A percentile compares a stretch with the other conserved stretches of the same genome.
These are phyloP conservation scores for Agaricus blazei DNA, from an alignment of 768 basidiomycete species.

Conservation along the genomic window DNA sequence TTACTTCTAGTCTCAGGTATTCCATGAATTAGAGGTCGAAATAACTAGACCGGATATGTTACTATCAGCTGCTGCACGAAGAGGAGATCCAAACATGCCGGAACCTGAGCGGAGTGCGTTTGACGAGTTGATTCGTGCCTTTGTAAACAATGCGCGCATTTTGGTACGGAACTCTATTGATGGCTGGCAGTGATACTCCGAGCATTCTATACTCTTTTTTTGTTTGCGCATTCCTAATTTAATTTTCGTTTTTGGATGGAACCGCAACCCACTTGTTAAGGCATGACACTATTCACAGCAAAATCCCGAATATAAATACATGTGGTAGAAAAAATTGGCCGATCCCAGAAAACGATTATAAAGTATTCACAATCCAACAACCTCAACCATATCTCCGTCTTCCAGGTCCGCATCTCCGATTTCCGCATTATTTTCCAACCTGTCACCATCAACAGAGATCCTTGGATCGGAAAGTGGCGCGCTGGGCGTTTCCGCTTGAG, in stretches of 20 bases:
- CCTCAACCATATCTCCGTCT: slow-evolving; percentile 77
- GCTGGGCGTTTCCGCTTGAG: slow-evolving; percentile 9
- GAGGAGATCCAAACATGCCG: slow-evolving; percentile 51
- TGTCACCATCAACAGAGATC: slow-evolving; percentile 68
- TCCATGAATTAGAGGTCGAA: slow-evolving; percentile 92
- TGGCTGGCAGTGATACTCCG: slow-evolving; percentile 16
- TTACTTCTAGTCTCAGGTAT: slow-evolving; percentile 42
- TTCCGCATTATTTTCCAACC: slow-evolving; percentile 48
- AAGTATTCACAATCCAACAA: slow-evolving; percentile 46
- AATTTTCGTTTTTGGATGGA: background rate
- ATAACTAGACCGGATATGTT: slow-evolving; percentile 68
- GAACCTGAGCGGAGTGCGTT: slow-evolving; percentile 72
- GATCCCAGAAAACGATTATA: background rate
- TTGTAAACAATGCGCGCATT: slow-evolving; percentile 91
- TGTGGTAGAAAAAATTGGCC: too few relatives aligned
- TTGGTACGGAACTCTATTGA: slow-evolving; percentile 62
- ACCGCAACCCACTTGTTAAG: too few relatives aligned
- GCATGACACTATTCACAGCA: too few relatives aligned
- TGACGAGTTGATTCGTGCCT: slow-evolving; percentile 87
- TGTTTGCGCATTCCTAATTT: background rate
- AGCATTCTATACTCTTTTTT: background rate
- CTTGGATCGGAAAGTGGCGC: slow-evolving; percentile 34
- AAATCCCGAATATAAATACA: too few relatives aligned
- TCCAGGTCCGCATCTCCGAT: slow-evolving; percentile 71
- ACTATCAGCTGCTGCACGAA: slow-evolving; percentile 63